Evolutionary conservation across 441 rosid genomes (phyloP), one percentile per base, ranked within the genome.

Genomic region (Populus tomentosa): DNA sequence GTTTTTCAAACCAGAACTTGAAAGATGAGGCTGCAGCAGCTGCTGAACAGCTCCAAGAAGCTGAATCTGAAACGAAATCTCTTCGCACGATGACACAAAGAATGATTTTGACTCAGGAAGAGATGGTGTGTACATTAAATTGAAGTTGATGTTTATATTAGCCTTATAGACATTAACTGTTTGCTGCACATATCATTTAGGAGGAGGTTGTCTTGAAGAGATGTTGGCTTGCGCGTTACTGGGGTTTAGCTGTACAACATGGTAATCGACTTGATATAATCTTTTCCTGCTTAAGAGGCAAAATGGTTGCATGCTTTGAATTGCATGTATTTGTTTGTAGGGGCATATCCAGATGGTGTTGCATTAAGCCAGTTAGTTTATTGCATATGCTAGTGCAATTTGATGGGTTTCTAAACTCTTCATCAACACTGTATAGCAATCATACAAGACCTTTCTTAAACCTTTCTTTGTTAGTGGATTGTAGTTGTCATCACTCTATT

Each of bases 151-250:
- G 77, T 61, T 33, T 82, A 72, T 72, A 65, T 67, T 76, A 11
- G 6, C 38, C 53, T 73, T 83, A 70, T 67, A 59, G 26, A 40
- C 79, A 50, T 76, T 88, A 79, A 88, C 80, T 69, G 3, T 77
- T 53, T 75, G 33, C 35, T 75, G 63, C 65, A 75, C 70, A 67
- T 71, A 64, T 38, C 40, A 77, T 85, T 40, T 85, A 97, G 99
- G 99, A 94, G 85, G 99, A 97, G 86, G 98, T 97, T 76, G 98
- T 92, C 78, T 80, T 97, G 84, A 97, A 93, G 96, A 92, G 98
- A 85, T 97, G 99, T 75, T 97, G 99, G 99, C 99, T 97, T 82
- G 95, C 98, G 69, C 94, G 98, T 70, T 91, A 92, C 81, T 97
- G 99, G 98, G 93, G 94, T 72, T 88, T 97, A 77, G 97, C 97